Base-by-base conservation (phyloP, 2,329 filamentous ascomycete genomes). In the Xylaria polymorpha region DNA sequence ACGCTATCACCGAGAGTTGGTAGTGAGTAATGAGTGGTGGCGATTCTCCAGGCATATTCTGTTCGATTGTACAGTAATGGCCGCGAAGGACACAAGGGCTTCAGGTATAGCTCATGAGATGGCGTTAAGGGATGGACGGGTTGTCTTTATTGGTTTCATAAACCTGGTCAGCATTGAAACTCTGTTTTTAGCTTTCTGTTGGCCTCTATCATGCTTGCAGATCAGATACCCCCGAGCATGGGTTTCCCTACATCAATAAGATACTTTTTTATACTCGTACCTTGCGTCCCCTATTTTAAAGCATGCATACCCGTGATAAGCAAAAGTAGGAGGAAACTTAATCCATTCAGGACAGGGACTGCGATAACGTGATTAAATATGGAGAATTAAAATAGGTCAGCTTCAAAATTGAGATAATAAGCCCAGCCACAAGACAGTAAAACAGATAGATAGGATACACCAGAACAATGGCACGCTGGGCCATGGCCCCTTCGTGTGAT, bases 101-200 rank as follows among this genome's bases (percentile, higher is more conserved):
- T 63, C 43, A 29, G 50, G 56, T 48, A 39, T 32, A 58, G 46
- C 46, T 59, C 50, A 48, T 66, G 37, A 64, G 55, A 64, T 41
- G 68, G 67, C 70, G 70, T 71, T 71, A 15, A 48, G 18, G 66
- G 53, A 51, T 46, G 44, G 35, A 57, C 43, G 25, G 46, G 29
- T n/a, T 37, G 44, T 37, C 9, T 67, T 58, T 29, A 25, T 22
- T 25, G 51, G 35, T 64, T 64, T 67, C 18, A 46, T 61, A 44
- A 66, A 15, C 6, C 43, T 35, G 32, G 43, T 15, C 41, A 39
- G 41, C 29, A 55, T 43, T 35, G 50, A 55, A 63, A 51, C 57
- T 32, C 37, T 20, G 22, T 35, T 44, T 39, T 9, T n/a, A 57
- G 18, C 43, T 62, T 39, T 37, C n/a, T 48, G n/a, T 44, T 50